Base-by-base conservation (phyloP, 345 rosid species). In the Firmiana major region DNA sequence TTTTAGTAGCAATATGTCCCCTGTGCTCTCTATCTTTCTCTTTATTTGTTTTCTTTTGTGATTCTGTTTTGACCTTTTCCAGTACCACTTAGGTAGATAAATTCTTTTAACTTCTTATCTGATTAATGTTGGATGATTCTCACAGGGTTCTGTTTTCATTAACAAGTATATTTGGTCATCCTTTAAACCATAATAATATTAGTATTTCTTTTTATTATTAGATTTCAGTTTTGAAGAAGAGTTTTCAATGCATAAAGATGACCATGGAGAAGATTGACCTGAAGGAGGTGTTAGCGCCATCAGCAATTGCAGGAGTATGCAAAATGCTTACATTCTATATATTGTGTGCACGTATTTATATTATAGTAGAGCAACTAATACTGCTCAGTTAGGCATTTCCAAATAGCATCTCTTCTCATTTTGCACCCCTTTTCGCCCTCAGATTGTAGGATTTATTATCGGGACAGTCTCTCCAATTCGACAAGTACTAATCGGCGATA, bases 231-330 rank as follows among this genome's bases (percentile, higher is more conserved):
- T 79, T 83, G 31, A 63, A 62, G 38, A 82, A 80, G 62, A 72
- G 78, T 16, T 84, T 75, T 69, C 77, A 69, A 63, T 36, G 54
- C 28, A 31, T 85, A 8, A 42, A 24, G 71, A 63, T 9, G 22
- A 15, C 73, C 71, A 28, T 83, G 1, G 79, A 59, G 63, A 78
- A 60, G 60, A 78, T 87, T 71, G 87, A 87, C 60, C 84, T 85
- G 71, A 71, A 83, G 85, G 38, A 82, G 22, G 43, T 91, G 54
- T 81, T 91, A 79, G 90, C 92, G 57, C 93, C 96, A 76, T 80
- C 92, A 8, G 88, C 93, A 19, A 67, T 79, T 51, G 93, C 81
- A 77, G 90, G 86, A 77, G 96, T 91, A 80, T 63, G 9, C 34
- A 13, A 17, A 31, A 31, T 3, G 72, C 48, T 59, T 46, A 26